These are phyloP conservation scores for Cyclotella atomus DNA, from an alignment of 108 stramenopile genomes.

Conservation along the genomic window DNA sequence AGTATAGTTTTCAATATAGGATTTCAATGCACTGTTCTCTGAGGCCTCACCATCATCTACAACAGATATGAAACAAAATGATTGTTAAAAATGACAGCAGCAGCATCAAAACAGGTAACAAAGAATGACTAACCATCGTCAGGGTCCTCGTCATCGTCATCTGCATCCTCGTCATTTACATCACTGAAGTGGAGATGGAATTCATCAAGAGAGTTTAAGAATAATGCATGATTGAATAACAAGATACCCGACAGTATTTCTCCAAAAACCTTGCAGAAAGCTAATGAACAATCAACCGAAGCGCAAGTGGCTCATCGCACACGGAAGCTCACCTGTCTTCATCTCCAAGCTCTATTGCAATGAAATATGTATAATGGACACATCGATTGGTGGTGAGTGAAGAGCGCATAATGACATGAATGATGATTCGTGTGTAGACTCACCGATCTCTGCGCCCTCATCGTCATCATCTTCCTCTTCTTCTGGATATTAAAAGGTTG, in stretches of 20 bases:
- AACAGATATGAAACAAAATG: neutral
- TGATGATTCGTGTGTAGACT: too few relatives aligned
- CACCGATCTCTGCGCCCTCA: slow-evolving; percentile 21
- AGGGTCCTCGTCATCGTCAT: neutral
- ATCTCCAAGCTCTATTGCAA: slow-evolving; percentile 8
- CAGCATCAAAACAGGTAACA: neutral
- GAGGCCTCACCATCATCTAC: slow-evolving; percentile 16
- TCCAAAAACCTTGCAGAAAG: too few relatives aligned
- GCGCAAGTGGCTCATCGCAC: too few relatives aligned
- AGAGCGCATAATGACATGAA: too few relatives aligned
- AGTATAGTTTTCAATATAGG: neutral
- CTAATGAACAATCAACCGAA: too few relatives aligned
- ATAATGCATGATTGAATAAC: neutral
- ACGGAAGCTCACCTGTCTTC: slow-evolving; percentile 27
- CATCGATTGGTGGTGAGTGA: too few relatives aligned
- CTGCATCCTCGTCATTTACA: slow-evolving; percentile 9
- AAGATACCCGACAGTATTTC: too few relatives aligned
- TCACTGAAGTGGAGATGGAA: neutral
- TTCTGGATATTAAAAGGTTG: neutral
- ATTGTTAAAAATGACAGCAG: neutral
- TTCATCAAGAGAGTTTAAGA: neutral
- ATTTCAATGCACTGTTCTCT: neutral
- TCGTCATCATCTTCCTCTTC: slow-evolving; percentile 22
- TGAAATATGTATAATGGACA: too few relatives aligned
- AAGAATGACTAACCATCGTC: neutral